phyloP scores from a whole-genome alignment of 2,329 filamentous ascomycete genomes.

The Pseudogymnoascus verrucosus region DNA sequence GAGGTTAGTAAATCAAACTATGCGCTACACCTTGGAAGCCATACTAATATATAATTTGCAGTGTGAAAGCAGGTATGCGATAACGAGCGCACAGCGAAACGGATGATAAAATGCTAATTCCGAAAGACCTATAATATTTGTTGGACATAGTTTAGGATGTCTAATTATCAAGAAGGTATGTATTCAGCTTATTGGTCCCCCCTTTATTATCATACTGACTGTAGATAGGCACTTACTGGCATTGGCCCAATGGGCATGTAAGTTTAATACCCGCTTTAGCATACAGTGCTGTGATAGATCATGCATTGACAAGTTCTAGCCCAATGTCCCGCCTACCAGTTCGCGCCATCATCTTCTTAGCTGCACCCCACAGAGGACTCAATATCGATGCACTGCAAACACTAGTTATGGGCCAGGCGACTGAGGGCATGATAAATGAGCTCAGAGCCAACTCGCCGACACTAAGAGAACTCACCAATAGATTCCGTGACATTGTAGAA shows the following conservation, averaged over 20 bases:
- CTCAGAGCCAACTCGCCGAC: conserved; percentile 16
- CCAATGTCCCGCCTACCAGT: conserved; percentile 9
- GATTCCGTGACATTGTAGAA: conserved; percentile 15
- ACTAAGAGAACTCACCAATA: conserved; percentile 15
- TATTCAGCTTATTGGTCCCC: too few relatives aligned
- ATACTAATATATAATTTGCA: neutral
- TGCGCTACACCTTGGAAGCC: neutral
- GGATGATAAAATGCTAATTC: neutral
- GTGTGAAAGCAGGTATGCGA: neutral
- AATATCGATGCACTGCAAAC: conserved; percentile 17
- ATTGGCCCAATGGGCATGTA: neutral
- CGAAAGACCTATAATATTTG: conserved; percentile 3
- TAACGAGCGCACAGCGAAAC: neutral
- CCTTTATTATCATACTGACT: too few relatives aligned
- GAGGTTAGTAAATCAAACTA: neutral
- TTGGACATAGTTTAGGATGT: neutral
- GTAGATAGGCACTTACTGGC: neutral
- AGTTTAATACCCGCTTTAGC: neutral
- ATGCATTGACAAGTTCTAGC: neutral
- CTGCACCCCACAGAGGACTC: conserved; percentile 21
- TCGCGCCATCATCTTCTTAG: conserved; percentile 21
- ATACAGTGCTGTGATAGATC: neutral
- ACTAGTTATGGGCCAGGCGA: conserved; percentile 17
- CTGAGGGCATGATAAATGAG: conserved; percentile 17
- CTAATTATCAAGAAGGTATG: neutral